Evolutionary conservation across 2,329 filamentous ascomycete species (phyloP).

Genomic region (Leptographium flavum): DNA sequence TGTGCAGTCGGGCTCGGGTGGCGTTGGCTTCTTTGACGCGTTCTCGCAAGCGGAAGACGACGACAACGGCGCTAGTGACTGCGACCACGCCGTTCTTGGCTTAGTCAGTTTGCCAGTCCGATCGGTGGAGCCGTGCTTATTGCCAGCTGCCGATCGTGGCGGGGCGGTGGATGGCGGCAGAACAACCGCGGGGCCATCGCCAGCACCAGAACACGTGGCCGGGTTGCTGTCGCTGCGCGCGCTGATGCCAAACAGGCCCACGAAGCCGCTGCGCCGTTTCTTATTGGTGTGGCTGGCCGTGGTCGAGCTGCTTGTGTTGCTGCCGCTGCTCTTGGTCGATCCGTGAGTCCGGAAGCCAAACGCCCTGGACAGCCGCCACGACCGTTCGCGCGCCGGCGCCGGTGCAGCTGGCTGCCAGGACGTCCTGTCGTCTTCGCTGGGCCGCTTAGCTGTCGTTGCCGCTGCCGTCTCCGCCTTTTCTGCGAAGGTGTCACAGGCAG

Average conservation of each 20-base stretch:
- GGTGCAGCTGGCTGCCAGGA: not conserved
- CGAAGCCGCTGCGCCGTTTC: not conserved
- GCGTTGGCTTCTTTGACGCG: not conserved
- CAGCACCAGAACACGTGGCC: not conserved
- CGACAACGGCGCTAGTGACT: constrained; percentile 2
- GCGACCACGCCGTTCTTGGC: constrained; percentile 6
- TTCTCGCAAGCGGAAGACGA: not conserved
- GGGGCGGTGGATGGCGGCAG: constrained; percentile 6
- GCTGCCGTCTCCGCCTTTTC: not conserved
- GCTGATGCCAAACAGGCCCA: not conserved
- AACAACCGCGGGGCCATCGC: not conserved
- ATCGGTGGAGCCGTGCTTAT: not conserved
- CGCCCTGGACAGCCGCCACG: constrained; percentile 6
- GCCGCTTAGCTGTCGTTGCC: no score
- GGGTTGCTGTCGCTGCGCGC: not conserved
- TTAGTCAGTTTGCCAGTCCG: constrained; percentile 2
- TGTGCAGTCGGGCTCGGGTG: no score
- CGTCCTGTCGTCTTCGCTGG: not conserved
- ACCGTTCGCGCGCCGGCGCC: constrained; percentile 1
- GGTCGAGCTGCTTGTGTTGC: no score
- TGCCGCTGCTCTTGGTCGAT: constrained; percentile 1
- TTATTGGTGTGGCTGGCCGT: not conserved
- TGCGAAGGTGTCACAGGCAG: not conserved
- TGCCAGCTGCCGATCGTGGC: not conserved
- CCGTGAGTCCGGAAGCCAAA: constrained; percentile 5